These are phyloP conservation scores for Sugiyamaella sp. DNA, from an alignment of 1,139 yeast species.

Conservation along the genomic window DNA sequence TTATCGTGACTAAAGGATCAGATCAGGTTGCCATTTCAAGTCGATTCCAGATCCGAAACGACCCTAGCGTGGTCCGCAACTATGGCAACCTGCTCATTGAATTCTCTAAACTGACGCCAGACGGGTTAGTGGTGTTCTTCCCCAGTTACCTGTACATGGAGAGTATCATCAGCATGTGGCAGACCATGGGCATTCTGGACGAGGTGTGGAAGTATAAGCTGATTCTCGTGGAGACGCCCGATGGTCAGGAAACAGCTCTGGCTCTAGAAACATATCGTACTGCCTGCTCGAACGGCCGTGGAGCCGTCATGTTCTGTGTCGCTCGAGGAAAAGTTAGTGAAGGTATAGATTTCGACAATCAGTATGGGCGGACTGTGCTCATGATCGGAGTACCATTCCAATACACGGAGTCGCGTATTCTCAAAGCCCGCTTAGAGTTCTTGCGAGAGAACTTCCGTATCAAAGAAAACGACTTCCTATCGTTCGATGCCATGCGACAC, in stretches of 20 bases:
- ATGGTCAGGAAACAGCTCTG: constrained; percentile 95
- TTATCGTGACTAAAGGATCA: constrained; percentile 95
- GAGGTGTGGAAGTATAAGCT: constrained; percentile 98
- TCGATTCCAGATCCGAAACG: constrained; percentile 93
- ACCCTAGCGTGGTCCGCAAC: constrained; percentile 95
- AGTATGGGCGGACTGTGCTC: constrained; percentile 93
- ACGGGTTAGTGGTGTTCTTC: constrained; percentile 96
- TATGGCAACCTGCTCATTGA: constrained; percentile 92
- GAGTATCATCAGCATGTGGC: constrained; percentile 97
- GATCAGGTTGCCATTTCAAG: constrained; percentile 97
- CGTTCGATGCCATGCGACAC: constrained; percentile 99
- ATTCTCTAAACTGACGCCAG: constrained; percentile 94
- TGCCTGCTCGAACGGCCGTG: constrained; percentile 97
- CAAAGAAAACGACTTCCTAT: constrained; percentile 87
- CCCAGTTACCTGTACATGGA: constrained; percentile 98
- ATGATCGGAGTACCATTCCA: constrained; percentile 99
- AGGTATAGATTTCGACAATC: constrained; percentile 99
- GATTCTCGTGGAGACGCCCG: constrained; percentile 97
- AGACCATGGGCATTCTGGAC: constrained; percentile 94
- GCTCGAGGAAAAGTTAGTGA: constrained; percentile 99
- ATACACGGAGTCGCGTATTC: constrained; percentile 93
- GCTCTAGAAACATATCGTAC: constrained; percentile 95
- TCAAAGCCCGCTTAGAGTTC: constrained; percentile 92
- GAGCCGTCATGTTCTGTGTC: constrained; percentile 92
- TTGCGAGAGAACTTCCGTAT: constrained; percentile 90